Evolutionary conservation across 257 asterid species (phyloP), one percentile per base, ranked within the genome.

Genomic region (Nicotiana sylvestris): DNA sequence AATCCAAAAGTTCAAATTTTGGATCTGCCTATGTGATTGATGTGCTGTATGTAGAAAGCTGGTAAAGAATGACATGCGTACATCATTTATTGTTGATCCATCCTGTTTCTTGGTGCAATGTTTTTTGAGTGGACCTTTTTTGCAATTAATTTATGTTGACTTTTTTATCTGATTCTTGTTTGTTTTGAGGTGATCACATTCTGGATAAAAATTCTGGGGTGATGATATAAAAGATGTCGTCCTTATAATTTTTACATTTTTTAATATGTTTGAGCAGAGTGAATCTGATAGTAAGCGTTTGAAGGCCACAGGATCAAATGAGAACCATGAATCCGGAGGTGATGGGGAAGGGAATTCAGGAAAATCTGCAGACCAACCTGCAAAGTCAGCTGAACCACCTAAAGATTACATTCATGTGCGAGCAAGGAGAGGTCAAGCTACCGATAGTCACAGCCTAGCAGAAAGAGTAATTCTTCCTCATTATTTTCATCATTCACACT

Each of bases 391-490:
- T 46, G 92, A 87, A 65, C 86, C 84, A n/a, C 85, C 88, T 25
- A 89, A 89, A 81, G 92, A 87, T 80, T 89, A 89, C 78, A 89
- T 89, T 60, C 92, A 89, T 82, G 92, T 87, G 53, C 85, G 92
- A 67, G 92, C 89, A 2, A 85, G 91, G 87, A 84, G 92, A 81
- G 92, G 92, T 80, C 91, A 89, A 83, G 92, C 92, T 66, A 89
- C 91, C 37, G 92, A 89, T 64, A 89, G 87, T 82, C 92, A 89
- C 76, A 89, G 91, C 84, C 88, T 89, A 60, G 92, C 91, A 1
- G 92, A 89, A 82, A 87, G 92, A 82, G 92, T 89, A 87, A 87
- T 53, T 82, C 84, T 46, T 25, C 15, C 82, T 77, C 29, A 27
- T 76, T 55, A 53, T 61, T 82, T 37, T 55, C 29, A 9, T 77